A percentile compares a stretch with the other conserved stretches of the same genome.
These are phyloP conservation scores for Fusarium burgessii DNA, from an alignment of 2,329 filamentous ascomycete genomes.

Conservation along the genomic window DNA sequence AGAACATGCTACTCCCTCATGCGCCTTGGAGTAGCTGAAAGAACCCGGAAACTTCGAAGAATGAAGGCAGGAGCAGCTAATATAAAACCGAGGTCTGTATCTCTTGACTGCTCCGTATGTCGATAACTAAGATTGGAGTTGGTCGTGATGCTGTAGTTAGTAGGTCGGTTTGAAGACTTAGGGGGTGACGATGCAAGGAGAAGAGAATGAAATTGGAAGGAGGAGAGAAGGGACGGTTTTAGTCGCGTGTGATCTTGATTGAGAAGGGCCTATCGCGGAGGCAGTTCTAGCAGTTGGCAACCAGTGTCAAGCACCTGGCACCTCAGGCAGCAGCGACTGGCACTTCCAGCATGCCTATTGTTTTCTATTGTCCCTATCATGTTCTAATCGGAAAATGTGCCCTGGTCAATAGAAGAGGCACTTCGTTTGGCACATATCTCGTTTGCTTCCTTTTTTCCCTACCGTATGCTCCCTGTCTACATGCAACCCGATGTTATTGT, in stretches of 20 bases:
- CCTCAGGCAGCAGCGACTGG: constrained; percentile 27
- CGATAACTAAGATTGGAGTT: neutral
- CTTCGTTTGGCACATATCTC: neutral
- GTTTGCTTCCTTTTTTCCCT: neutral
- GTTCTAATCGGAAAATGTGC: neutral
- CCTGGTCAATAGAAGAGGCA: neutral
- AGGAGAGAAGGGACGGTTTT: constrained; percentile 10
- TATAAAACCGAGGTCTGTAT: neutral
- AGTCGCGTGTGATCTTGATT: constrained; percentile 8
- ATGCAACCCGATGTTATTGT: neutral
- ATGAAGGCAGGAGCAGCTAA: neutral
- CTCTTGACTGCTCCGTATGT: neutral
- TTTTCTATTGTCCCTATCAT: neutral
- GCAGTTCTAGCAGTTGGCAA: constrained; percentile 23
- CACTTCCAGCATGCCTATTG: neutral
- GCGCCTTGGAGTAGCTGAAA: neutral
- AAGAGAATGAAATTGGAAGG: constrained; percentile 10
- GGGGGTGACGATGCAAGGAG: constrained; percentile 3
- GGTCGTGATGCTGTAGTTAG: constrained; percentile 19
- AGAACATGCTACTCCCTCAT: constrained; percentile 76
- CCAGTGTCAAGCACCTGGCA: constrained; percentile 32
- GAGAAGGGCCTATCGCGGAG: neutral
- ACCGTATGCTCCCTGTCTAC: neutral
- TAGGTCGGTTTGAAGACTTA: constrained; percentile 12
- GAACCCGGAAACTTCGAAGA: neutral